Conservation (phyloP, 306 rosid genomes). For the Casuarina cunninghamiana region DNA sequence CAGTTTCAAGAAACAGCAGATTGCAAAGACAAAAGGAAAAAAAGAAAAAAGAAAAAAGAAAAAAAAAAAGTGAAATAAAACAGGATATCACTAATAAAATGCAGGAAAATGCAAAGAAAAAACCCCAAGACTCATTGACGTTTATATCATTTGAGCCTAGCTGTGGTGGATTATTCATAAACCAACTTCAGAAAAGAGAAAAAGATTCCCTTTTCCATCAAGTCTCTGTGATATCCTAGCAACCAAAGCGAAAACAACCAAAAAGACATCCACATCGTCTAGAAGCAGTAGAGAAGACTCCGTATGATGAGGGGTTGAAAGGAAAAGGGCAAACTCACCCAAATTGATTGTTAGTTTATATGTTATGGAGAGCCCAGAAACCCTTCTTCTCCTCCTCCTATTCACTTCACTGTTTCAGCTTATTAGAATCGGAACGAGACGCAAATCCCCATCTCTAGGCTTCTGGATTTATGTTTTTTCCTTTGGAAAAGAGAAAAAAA, state of each 20-base stretch:
- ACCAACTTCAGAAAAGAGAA: neutral
- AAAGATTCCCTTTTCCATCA: neutral
- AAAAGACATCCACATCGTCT: neutral
- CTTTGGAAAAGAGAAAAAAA: neutral
- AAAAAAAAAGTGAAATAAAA: neutral
- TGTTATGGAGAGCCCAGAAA: neutral
- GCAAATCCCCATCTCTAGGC: neutral
- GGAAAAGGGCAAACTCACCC: neutral
- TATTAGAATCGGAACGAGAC: neutral
- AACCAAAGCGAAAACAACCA: neutral
- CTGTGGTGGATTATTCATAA: neutral
- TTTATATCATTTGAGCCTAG: neutral
- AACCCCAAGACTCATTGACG: neutral
- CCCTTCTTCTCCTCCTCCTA: neutral
- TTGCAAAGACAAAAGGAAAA: neutral
- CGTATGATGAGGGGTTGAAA: neutral
- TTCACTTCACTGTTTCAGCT: neutral
- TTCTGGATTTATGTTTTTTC: neutral
- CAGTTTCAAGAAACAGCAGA: neutral
- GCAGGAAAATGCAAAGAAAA: neutral
- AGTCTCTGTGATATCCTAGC: neutral
- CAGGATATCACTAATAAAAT: neutral
- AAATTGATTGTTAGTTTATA: neutral
- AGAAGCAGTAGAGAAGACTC: neutral
- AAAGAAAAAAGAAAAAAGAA: neutral